Evolutionary conservation across 106 monocot genomes (phyloP).

Genomic region (Phalaenopsis equestris): DNA sequence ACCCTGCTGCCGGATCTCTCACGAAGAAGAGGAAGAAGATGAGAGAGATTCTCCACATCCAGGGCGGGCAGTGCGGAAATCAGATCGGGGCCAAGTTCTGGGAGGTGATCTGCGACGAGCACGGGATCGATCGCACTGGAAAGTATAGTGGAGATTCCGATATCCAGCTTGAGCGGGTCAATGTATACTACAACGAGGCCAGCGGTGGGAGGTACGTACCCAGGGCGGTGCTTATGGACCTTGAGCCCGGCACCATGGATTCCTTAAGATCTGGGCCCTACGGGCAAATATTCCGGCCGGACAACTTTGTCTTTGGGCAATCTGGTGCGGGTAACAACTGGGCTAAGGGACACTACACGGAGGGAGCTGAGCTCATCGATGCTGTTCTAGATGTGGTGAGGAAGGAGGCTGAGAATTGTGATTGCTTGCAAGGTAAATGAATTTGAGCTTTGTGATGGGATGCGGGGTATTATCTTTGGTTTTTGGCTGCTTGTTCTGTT

Average conservation of each 20-base stretch:
- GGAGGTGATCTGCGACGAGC: slow-evolving; percentile 83
- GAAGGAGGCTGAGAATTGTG: slow-evolving; percentile 6
- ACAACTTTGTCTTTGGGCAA: slow-evolving; percentile 1
- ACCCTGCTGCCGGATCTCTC: background rate
- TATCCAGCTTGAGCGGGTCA: slow-evolving; percentile 55
- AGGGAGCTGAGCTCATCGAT: slow-evolving; percentile 2
- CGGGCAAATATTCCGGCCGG: slow-evolving; percentile 1
- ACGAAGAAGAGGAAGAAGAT: slow-evolving; percentile 9
- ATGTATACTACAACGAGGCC: slow-evolving; percentile 67
- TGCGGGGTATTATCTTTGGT: background rate
- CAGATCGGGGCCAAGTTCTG: slow-evolving; percentile 93
- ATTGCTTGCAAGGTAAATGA: slow-evolving; percentile 3
- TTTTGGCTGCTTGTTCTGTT: background rate
- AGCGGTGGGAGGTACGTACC: slow-evolving; percentile 57
- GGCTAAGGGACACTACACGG: slow-evolving; percentile 2
- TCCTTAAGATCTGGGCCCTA: slow-evolving; percentile 45
- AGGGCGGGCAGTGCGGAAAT: slow-evolving; percentile 81
- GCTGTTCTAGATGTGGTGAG: slow-evolving; percentile 9
- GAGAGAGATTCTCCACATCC: slow-evolving; percentile 83
- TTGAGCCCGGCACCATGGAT: slow-evolving; percentile 65
- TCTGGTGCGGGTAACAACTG: slow-evolving; percentile 3
- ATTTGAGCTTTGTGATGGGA: background rate
- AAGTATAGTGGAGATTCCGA: slow-evolving; percentile 58
- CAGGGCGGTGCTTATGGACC: slow-evolving; percentile 58
- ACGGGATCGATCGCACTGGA: slow-evolving; percentile 59